phyloP scores from a whole-genome alignment of 2,329 filamentous ascomycete species.

The Colletotrichum kahawae region DNA sequence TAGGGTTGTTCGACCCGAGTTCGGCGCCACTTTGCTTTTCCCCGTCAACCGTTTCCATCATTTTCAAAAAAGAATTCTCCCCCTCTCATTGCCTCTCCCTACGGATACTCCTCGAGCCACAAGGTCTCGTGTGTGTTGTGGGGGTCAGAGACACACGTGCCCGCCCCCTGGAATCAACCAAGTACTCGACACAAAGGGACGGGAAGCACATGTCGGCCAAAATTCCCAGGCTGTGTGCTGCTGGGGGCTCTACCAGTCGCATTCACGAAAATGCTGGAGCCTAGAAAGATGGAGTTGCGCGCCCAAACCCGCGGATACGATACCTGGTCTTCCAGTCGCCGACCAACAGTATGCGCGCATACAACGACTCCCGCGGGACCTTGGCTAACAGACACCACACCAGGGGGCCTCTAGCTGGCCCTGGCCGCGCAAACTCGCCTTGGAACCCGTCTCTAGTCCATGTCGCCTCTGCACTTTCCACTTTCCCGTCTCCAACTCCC shows the following conservation, averaged over 20 bases:
- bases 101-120: neutral
- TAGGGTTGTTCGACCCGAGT: neutral
- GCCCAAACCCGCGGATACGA: conserved; percentile 4
- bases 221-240: neutral
- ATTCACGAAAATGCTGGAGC: conserved; percentile 14
- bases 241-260: neutral
- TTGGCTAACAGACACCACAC: neutral
- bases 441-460: neutral
- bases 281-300: conserved; percentile 15
- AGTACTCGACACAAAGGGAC: neutral
- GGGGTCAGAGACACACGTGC: conserved; percentile 1
- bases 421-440: neutral
- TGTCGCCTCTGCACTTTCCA: neutral
- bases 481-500: neutral
- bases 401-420: neutral
- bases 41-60: neutral
- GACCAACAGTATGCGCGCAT: neutral
- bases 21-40: neutral
- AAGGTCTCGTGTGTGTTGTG: neutral
- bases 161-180: neutral
- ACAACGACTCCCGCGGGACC: neutral
- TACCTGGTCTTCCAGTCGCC: neutral
- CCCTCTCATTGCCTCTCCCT: neutral
- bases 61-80: neutral
- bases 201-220: neutral